Evolutionary conservation across 2,329 filamentous ascomycete genomes (phyloP), one percentile per base, ranked within the genome.

Genomic region (Hymenoscyphus infarciens): DNA sequence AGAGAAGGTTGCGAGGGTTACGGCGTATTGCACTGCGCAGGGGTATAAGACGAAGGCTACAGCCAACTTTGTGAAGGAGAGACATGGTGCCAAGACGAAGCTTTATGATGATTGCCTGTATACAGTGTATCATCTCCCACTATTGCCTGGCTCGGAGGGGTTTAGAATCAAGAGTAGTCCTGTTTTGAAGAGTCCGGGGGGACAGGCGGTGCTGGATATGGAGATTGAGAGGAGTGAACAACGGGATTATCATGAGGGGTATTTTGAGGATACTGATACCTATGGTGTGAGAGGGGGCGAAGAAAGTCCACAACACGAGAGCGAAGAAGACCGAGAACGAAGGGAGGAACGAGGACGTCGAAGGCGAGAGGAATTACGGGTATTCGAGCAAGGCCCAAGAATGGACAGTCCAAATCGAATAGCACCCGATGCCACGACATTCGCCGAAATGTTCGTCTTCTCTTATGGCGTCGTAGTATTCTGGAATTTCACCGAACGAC

Each of bases 51-150:
- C 96, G 78, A 89, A 90, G 70, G 85, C 88, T 29, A 92, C 92
- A n/a, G 92, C 93, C 15, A 86, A 91, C 38, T 99, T 99, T 74
- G 81, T 97, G 65, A 89, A 90, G 70, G 90, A 91, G 67, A 89
- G 88, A 71, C 95, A 99, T 77, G 88, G 90, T 35, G 94, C 93
- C 0, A 89, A 92, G 77, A 96, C 94, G 15, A 99, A 99, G 77
- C 82, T 98, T 5, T 99, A 99, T 77, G 95, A 99, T 75, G 95
- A 99, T 76, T 99, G 95, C 73, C 80, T 99, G 27, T 99, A 99
- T 74, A 91, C 89, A 29, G 94, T 97, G 56, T 99, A 99, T 75
- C 93, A 97, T 74, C 79, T 97, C 33, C 95, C 95, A 5, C 79
- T 99, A 16, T 81, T 98, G 60, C 89, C 91, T 2, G 95, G 94